Evolutionary conservation across 2,329 filamentous ascomycete genomes (phyloP).

Genomic region (Aureobasidium sp.): DNA sequence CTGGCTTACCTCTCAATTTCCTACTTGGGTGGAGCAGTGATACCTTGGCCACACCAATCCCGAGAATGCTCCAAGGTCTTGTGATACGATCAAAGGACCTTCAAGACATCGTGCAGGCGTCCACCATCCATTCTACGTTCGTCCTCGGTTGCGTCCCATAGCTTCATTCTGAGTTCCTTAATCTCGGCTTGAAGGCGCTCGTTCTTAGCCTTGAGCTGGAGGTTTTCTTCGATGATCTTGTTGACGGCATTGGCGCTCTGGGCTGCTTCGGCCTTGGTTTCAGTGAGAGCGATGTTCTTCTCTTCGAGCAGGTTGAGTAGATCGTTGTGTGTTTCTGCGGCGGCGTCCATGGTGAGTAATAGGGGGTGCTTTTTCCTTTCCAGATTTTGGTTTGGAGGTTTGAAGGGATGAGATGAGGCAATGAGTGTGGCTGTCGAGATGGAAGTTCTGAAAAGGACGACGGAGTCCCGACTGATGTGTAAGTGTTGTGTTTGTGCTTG

Average conservation of each 20-base stretch:
- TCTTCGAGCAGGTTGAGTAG: conserved; percentile 1
- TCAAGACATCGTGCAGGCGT: background rate
- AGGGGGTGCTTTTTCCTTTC: background rate
- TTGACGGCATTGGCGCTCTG: background rate
- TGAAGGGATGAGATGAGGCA: too few species aligned
- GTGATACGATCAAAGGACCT: background rate
- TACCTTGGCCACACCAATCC: too few species aligned
- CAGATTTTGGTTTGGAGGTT: background rate
- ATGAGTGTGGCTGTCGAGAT: background rate
- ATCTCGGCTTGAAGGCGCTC: background rate
- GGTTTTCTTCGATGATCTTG: conserved; percentile 1
- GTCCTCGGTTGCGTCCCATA: background rate
- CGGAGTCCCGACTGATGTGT: background rate
- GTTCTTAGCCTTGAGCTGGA: background rate
- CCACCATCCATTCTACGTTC: background rate
- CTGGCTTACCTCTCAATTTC: too few species aligned
- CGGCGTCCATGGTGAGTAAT: background rate
- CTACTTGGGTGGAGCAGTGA: too few species aligned
- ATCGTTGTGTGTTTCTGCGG: background rate
- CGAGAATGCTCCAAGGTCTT: too few species aligned
- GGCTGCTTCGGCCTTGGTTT: background rate
- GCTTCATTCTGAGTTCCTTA: background rate
- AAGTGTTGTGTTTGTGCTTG: background rate
- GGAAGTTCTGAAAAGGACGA: background rate
- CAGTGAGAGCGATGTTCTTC: background rate